A percentile compares a stretch with the other conserved stretches of the same genome.
These are phyloP conservation scores for Apiospora aurea DNA, from an alignment of 2,329 filamentous ascomycete species.

Conservation along the genomic window DNA sequence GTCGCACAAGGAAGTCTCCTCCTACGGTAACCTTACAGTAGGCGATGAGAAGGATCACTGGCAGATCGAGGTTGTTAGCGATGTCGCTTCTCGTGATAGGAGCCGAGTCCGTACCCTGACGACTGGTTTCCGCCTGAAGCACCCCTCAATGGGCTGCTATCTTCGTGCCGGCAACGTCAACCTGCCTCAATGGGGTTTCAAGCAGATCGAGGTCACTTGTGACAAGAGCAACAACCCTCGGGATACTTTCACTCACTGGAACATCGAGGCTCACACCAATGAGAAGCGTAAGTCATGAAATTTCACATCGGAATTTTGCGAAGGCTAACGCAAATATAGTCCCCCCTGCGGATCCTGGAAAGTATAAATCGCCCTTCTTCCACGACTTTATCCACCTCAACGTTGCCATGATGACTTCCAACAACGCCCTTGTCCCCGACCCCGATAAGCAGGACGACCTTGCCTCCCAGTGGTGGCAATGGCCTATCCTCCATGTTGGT, in stretches of 20 bases:
- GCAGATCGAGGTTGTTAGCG: constrained; percentile 88
- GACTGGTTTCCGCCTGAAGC: constrained; percentile 87
- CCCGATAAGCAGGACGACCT: constrained; percentile 99
- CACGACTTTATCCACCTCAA: constrained; percentile 98
- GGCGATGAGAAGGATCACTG: constrained; percentile 99
- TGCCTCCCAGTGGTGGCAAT: constrained; percentile 97
- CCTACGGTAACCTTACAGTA: constrained; percentile 93
- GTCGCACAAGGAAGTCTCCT: constrained; percentile 89
- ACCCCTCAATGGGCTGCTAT: constrained; percentile 86
- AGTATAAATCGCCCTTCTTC: constrained; percentile 96
- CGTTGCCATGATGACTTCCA: constrained; percentile 99
- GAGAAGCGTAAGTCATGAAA: constrained; percentile 76
- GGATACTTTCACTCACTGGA: constrained; percentile 98
- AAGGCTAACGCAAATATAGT: constrained; percentile 61
- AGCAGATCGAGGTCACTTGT: constrained; percentile 98
- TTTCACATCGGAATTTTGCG: constrained; percentile 23
- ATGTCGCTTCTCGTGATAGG: constrained; percentile 85
- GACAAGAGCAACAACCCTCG: constrained; percentile 90
- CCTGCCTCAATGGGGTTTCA: constrained; percentile 98
- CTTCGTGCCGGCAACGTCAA: constrained; percentile 95
- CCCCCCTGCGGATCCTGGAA: constrained; percentile 84
- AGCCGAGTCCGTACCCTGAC: constrained; percentile 90
- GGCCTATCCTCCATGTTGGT: constrained; percentile 94
- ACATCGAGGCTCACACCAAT: constrained; percentile 94
- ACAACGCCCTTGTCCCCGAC: constrained; percentile 96